These are phyloP conservation scores for Pharnaceum exiguum DNA, from an alignment of 148 eudicot genomes.

Conservation along the genomic window DNA sequence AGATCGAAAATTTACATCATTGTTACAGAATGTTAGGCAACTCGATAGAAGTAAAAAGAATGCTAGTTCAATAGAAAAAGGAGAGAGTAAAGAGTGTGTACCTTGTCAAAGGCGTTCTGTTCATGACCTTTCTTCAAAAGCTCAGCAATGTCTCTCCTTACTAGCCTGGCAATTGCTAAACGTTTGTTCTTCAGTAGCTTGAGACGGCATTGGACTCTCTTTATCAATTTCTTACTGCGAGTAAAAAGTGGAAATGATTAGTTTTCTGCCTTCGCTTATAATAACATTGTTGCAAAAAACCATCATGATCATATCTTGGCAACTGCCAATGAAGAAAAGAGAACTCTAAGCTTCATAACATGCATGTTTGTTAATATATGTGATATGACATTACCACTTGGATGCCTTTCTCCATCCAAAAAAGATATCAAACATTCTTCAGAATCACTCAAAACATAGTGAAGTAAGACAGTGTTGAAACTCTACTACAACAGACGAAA, in stretches of 20 bases:
- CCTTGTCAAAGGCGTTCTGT: constrained; percentile 55
- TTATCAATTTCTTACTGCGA: constrained; percentile 76
- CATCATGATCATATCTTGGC: not conserved
- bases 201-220: constrained; percentile 58
- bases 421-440: constrained; percentile 49
- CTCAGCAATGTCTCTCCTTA: constrained; percentile 58
- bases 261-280: not conserved
- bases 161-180: constrained; percentile 34
- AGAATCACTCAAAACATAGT: too few species aligned
- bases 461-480: too few species aligned
- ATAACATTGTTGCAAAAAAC: not conserved
- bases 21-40: not conserved
- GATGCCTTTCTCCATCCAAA: constrained; percentile 94
- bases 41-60: not conserved
- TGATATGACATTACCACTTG: constrained; percentile 76
- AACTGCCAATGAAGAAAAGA: not conserved
- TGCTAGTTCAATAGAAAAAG: not conserved
- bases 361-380: too few species aligned
- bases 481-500: too few species aligned
- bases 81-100: too few species aligned
- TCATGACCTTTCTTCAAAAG: constrained; percentile 54
- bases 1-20: not conserved
- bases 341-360: not conserved
- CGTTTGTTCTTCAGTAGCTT: constrained; percentile 63
- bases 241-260: not conserved